These are phyloP conservation scores for Chionographis japonica DNA, from an alignment of 106 monocot genomes.

Conservation along the genomic window DNA sequence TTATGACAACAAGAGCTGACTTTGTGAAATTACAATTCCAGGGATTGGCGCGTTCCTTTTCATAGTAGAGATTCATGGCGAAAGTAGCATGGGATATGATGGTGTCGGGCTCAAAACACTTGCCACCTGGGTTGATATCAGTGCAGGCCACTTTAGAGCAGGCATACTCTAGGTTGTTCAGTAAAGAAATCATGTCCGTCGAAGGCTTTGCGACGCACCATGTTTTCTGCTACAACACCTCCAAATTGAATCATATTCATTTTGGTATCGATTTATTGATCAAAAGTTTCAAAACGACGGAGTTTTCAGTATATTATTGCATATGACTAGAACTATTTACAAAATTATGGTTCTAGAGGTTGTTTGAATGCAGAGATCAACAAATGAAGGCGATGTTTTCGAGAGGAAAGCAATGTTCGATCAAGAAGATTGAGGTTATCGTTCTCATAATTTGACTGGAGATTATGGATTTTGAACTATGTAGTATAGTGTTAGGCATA, in stretches of 20 bases:
- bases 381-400: too few species aligned
- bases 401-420: too few species aligned
- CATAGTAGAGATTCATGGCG: constrained; percentile 9
- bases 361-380: too few species aligned
- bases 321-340: too few species aligned
- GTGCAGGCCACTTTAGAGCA: neutral
- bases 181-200: neutral
- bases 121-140: neutral
- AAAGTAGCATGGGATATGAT: constrained; percentile 6
- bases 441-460: too few species aligned
- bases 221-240: neutral
- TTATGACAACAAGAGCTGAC: neutral
- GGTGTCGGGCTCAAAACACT: constrained; percentile 2
- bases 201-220: constrained; percentile 7
- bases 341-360: too few species aligned
- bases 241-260: neutral
- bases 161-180: neutral
- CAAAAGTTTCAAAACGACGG: too few species aligned
- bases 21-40: neutral
- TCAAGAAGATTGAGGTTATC: too few species aligned
- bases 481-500: too few species aligned
- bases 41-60: neutral
- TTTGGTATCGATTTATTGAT: too few species aligned
- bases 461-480: too few species aligned
- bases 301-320: too few species aligned